Conservation (phyloP, 495 filamentous ascomycete genomes). For the Jackrogersella multiformis region DNA sequence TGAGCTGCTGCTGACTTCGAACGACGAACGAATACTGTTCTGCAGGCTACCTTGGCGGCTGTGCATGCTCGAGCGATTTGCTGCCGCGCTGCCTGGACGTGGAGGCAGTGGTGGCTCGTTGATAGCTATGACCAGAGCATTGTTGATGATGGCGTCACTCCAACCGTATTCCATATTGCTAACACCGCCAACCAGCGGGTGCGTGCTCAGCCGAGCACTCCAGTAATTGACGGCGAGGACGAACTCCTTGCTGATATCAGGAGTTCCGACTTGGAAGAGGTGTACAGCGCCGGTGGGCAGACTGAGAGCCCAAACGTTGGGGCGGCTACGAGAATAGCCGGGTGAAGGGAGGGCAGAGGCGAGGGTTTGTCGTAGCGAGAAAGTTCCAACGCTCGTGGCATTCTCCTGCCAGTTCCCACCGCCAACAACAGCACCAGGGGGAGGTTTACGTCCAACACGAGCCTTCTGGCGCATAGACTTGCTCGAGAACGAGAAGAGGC, state of each 20-base stretch:
- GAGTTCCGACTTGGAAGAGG: conserved; percentile 95
- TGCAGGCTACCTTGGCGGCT: conserved; percentile 49
- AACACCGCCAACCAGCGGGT: conserved; percentile 88
- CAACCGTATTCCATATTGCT: conserved; percentile 98
- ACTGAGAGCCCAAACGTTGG: conserved; percentile 95
- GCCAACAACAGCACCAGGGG: conserved; percentile 68
- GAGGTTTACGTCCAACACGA: conserved; percentile 56
- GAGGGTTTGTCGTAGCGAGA: conserved; percentile 90
- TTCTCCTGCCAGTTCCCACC: conserved; percentile 98
- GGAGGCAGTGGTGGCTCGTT: conserved; percentile 49
- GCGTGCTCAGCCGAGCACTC: conserved; percentile 91
- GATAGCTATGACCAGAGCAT: conserved; percentile 67
- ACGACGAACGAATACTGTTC: conserved; percentile 53
- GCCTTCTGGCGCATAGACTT: conserved; percentile 76
- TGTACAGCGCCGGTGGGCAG: conserved; percentile 94
- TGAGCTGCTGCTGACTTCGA: conserved; percentile 66
- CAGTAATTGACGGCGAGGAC: conserved; percentile 97
- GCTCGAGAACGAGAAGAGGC: conserved; percentile 88
- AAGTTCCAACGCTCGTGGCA: conserved; percentile 85
- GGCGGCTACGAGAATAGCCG: conserved; percentile 89
- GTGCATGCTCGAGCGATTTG: conserved; percentile 53
- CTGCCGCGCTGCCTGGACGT: conserved; percentile 56
- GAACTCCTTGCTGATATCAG: conserved; percentile 94
- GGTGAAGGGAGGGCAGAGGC: conserved; percentile 89
- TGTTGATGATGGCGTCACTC: conserved; percentile 88